Evolutionary conservation across 2,329 filamentous ascomycete species (phyloP).

Genomic region (Xylaria sp.): DNA sequence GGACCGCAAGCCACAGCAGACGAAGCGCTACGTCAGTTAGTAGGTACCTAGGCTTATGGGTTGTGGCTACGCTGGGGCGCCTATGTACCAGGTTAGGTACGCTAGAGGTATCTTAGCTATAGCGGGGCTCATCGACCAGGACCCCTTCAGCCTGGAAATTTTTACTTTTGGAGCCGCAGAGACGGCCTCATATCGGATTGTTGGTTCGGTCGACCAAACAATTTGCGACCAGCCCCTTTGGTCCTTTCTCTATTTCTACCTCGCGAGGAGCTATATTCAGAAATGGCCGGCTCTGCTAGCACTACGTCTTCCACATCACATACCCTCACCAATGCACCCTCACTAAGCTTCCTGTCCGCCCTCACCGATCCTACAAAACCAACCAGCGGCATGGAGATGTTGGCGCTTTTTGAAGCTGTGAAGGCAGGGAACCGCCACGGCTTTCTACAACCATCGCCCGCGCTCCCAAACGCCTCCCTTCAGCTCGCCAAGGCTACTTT

Average conservation of each 20-base stretch:
- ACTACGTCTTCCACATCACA: conserved; percentile 71
- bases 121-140: conserved; percentile 31
- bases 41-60: neutral
- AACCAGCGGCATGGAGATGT: conserved; percentile 52
- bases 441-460: conserved; percentile 78
- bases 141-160: conserved; percentile 41
- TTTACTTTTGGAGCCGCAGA: conserved; percentile 17
- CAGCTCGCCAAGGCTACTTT: conserved; percentile 82
- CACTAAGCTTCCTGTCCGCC: conserved; percentile 54
- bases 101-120: too few relatives aligned
- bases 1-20: neutral
- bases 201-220: conserved; percentile 14
- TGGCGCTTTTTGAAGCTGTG: conserved; percentile 66
- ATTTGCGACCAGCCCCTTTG: conserved; percentile 18
- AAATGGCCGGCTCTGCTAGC: conserved; percentile 54
- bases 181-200: conserved; percentile 12
- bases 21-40: neutral
- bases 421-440: conserved; percentile 69
- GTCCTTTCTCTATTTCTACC: neutral
- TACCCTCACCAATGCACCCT: conserved; percentile 65
- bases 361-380: conserved; percentile 47
- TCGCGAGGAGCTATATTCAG: conserved; percentile 20
- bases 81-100: too few relatives aligned
- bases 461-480: conserved; percentile 75
- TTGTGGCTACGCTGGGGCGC: neutral